Percentiles rank a stretch among this genome's conserved stretches.
These are phyloP conservation scores for Cryphonectria japonica DNA, from an alignment of 2,329 filamentous ascomycete genomes.

Conservation along the genomic window DNA sequence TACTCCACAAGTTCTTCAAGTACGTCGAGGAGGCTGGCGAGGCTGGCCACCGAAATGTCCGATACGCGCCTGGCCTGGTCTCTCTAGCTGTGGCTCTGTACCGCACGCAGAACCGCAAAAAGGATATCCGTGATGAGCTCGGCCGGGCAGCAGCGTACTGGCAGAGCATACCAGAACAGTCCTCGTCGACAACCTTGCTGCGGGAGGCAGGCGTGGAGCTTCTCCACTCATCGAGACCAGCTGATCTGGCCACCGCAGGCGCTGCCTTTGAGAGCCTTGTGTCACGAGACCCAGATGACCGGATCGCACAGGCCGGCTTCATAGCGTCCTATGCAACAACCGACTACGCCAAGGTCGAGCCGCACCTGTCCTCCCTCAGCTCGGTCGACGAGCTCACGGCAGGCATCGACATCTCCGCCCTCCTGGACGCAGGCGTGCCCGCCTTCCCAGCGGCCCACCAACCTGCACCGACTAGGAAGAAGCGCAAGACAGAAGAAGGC, in stretches of 20 bases:
- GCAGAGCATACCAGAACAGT: slow-evolving; percentile 47
- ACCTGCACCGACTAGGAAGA: slow-evolving; percentile 47
- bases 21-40: slow-evolving; percentile 67
- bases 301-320: slow-evolving; percentile 77
- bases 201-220: slow-evolving; percentile 83
- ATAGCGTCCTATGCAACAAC: slow-evolving; percentile 76
- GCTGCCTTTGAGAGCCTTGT: slow-evolving; percentile 79
- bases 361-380: slow-evolving; percentile 61
- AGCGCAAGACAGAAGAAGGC: slow-evolving; percentile 48
- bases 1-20: slow-evolving; percentile 76
- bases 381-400: slow-evolving; percentile 64
- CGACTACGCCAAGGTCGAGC: slow-evolving; percentile 58
- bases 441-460: slow-evolving; percentile 46
- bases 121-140: slow-evolving; percentile 73
- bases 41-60: slow-evolving; percentile 65
- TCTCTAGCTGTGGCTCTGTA: slow-evolving; percentile 81
- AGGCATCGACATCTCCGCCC: slow-evolving; percentile 62
- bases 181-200: slow-evolving; percentile 57
- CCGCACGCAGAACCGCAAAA: slow-evolving; percentile 72
- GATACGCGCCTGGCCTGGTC: slow-evolving; percentile 83
- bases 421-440: slow-evolving; percentile 70
- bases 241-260: slow-evolving; percentile 72
- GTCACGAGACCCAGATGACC: slow-evolving; percentile 67
- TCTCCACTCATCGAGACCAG: slow-evolving; percentile 70
- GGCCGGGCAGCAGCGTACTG: slow-evolving; percentile 82